These are phyloP conservation scores for Polyporus arcularius DNA, from an alignment of 768 basidiomycete genomes.

Conservation along the genomic window DNA sequence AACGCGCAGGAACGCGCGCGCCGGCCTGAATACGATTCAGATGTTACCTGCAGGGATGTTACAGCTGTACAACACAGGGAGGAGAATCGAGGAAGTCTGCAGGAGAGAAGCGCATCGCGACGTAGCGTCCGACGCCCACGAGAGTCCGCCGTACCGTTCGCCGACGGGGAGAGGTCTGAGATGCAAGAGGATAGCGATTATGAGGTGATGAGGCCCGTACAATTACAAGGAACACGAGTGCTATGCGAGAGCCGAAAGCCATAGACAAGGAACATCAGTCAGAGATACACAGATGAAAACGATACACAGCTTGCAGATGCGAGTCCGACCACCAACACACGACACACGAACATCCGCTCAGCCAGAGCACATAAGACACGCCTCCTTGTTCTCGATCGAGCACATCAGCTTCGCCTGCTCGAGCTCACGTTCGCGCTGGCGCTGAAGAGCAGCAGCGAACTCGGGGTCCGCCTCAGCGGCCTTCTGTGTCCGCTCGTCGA, in stretches of 20 bases:
- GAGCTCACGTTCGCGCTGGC: conserved; percentile 69
- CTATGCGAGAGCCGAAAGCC: neutral
- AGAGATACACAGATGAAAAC: conserved; percentile 1
- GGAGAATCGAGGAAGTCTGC: too few species aligned
- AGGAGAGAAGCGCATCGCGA: too few species aligned
- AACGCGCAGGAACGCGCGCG: neutral
- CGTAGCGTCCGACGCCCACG: too few species aligned
- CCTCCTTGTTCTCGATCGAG: conserved; percentile 92
- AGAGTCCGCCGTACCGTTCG: too few species aligned
- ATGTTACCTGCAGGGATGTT: too few species aligned
- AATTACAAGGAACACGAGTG: neutral
- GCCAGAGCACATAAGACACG: conserved; percentile 90
- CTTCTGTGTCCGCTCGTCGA: conserved; percentile 50
- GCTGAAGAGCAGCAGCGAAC: conserved; percentile 74
- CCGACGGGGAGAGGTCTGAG: too few species aligned
- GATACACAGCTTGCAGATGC: conserved; percentile 7
- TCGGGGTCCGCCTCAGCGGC: conserved; percentile 69
- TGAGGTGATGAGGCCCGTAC: neutral
- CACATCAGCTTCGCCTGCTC: conserved; percentile 84
- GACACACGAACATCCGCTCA: conserved; percentile 33
- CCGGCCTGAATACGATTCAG: too few species aligned
- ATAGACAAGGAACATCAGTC: conserved; percentile 3
- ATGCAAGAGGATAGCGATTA: neutral
- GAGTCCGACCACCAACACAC: conserved; percentile 2
- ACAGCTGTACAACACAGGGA: too few species aligned